Base-by-base conservation (phyloP, 352 stramenopile genomes). In the Globisporangium solare region DNA sequence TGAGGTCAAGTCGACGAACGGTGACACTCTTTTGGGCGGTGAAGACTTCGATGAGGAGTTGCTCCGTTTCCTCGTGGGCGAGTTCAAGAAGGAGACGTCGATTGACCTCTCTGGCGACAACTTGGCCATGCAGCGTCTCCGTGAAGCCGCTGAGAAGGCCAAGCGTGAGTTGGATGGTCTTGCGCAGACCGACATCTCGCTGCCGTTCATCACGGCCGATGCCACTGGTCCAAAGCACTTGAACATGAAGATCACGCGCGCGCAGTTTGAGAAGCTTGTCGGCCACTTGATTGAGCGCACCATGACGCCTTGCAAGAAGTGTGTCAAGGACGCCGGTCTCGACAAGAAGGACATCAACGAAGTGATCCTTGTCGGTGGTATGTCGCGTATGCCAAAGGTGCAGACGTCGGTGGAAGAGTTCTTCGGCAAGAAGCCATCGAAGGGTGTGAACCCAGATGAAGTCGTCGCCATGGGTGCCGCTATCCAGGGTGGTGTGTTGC, bases 331-430 rank as follows among this genome's bases (percentile, higher is more conserved):
- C 58, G 89, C 89, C 46, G 83, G 81, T 54, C 56, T 95, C 13
- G 72, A 70, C 24, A 98, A 98, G 76, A 90, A 74, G 18, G 94
- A 99, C 37, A 95, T 99, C 55, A 91, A 99, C 66, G 96, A 99
- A 69, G 92, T 99, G 45, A 96, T 99, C 64, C 76, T 99, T 20
- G 97, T 99, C 15, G 97, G 97, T 62, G 97, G 97, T 73, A 98
- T 98, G 94, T 98, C 94, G 47, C 91, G 97, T 58, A 99, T 99
- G 95, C 97, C 97, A 20, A 98, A 98, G 76, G 96, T 99, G 21
- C 95, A 99, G 78, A 77, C 89, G 22, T 92, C 88, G 32, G 94
- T 99, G 24, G 83, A 98, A 75, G 81, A 95, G 53, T 98, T 98
- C 73, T 99, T 99, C 67, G 94, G 94, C 51, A 97, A 97, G 67